phyloP scores from a whole-genome alignment of 441 rosid species.

The Raphanus hybrid region DNA sequence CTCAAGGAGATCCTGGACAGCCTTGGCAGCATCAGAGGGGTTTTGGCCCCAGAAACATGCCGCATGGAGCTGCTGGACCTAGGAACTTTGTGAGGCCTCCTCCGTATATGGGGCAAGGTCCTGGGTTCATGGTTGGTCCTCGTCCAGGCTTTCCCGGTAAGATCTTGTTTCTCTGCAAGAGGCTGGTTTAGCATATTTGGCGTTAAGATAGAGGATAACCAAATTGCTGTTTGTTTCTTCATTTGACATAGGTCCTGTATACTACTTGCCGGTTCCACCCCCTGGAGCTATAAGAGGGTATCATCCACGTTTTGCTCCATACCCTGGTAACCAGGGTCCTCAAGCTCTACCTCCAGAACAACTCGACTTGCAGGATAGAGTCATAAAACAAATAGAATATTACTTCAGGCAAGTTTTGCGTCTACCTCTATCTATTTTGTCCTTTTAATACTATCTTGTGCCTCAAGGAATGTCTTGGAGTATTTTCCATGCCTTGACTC shows the following conservation, averaged over 20 bases:
- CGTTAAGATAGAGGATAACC: not conserved
- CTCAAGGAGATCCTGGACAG: constrained; percentile 65
- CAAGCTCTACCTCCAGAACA: constrained; percentile 56
- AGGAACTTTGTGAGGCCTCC: constrained; percentile 72
- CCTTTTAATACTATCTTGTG: not conserved
- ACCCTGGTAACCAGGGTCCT: constrained; percentile 61
- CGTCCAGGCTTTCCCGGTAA: constrained; percentile 89
- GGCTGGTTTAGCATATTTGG: not conserved
- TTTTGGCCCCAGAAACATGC: constrained; percentile 69
- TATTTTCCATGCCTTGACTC: constrained; percentile 10
- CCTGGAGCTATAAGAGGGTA: constrained; percentile 78
- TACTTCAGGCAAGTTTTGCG: constrained; percentile 79
- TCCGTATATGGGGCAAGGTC: constrained; percentile 66
- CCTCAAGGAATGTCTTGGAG: not conserved
- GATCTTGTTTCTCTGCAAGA: constrained; percentile 26
- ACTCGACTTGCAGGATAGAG: constrained; percentile 54
- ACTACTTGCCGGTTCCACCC: constrained; percentile 67
- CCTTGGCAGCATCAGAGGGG: constrained; percentile 64
- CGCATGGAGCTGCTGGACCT: constrained; percentile 74
- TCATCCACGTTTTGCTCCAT: constrained; percentile 62
- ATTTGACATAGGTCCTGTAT: constrained; percentile 64
- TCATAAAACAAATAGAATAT: constrained; percentile 83
- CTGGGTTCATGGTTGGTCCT: constrained; percentile 81
- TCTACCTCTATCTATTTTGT: not conserved
- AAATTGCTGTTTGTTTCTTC: constrained; percentile 8